Evolutionary conservation across 2,329 filamentous ascomycete genomes (phyloP), one percentile per base, ranked within the genome.

Genomic region (Trichoderma sp.): DNA sequence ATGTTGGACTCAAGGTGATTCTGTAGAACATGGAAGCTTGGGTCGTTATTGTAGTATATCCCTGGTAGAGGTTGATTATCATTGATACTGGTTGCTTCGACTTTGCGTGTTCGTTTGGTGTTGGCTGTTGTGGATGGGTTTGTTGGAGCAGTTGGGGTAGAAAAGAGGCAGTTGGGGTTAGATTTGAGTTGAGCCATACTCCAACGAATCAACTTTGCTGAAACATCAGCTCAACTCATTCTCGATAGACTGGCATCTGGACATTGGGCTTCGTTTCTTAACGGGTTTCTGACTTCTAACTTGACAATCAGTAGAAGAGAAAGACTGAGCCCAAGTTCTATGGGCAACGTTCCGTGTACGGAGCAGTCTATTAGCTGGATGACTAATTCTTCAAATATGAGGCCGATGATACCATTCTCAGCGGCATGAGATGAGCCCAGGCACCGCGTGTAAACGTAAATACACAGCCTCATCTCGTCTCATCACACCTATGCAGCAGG

Each of bases 131-230:
- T 26, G 28, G 54, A 26, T 50, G n/a, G 47, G n/a, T 34, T 39
- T n/a, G n/a, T 34, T 39, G n/a, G 19, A 34, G 39, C n/a, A 47
- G n/a, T 63, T 55, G 59, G 59, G 59, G 59, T 63, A 55, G 50
- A 39, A 63, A 39, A 19, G 26, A 55, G 19, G 17, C 7, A 12
- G 41, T 54, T 54, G 59, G 59, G 59, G 59, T 54, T 54, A 47
- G 19, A 47, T 55, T 63, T 63, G 59, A 39, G 54, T 26, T 24
- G 41, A 63, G 41, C 39, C 59, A 30, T 24, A 30, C 7, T 30
- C 7, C 6, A 7, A 7, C 7, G 28, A 30, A 30, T 30, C 28
- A 30, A 30, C 28, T 30, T 30, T 6, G 28, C 6, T 30, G 28
- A 30, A 30, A 7, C 28, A 6, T 30, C 28, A 30, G 28, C 28